These are phyloP conservation scores for Prunella vulgaris DNA, from an alignment of 257 asterid species.

Conservation along the genomic window DNA sequence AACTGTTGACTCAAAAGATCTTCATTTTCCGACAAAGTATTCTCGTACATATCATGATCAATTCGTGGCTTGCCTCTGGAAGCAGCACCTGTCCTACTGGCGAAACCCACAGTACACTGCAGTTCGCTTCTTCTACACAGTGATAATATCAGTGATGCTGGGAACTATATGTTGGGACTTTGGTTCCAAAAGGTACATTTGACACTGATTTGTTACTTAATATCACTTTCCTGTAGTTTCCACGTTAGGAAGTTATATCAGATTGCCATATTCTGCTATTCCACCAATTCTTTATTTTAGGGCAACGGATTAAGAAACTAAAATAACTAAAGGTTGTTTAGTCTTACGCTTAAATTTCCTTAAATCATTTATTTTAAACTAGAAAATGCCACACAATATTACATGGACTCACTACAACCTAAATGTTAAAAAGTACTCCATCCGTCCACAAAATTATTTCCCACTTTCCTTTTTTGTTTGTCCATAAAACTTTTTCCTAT, in stretches of 20 bases:
- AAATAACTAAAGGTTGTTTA: background rate
- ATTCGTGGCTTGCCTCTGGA: conserved; percentile 84
- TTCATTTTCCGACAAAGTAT: conserved; percentile 70
- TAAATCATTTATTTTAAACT: background rate
- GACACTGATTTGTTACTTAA: background rate
- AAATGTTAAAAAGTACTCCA: background rate
- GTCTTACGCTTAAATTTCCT: background rate
- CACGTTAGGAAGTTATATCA: no score
- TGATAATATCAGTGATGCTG: conserved; percentile 82
- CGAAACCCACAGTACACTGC: conserved; percentile 97
- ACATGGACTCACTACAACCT: background rate
- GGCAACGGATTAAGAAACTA: background rate
- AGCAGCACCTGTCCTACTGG: conserved; percentile 94
- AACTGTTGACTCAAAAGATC: conserved; percentile 58
- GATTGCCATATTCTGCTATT: no score
- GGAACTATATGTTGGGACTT: conserved; percentile 91
- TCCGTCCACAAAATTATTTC: no score
- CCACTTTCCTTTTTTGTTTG: no score
- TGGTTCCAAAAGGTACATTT: conserved; percentile 73
- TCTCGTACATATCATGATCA: conserved; percentile 56
- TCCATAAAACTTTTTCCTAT: no score
- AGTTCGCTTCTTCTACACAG: conserved; percentile 87
- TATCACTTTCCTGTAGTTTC: no score
- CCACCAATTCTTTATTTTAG: no score
- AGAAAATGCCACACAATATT: background rate